phyloP scores from a whole-genome alignment of 2,329 filamentous ascomycete genomes.

The Harringtonia lauricola region DNA sequence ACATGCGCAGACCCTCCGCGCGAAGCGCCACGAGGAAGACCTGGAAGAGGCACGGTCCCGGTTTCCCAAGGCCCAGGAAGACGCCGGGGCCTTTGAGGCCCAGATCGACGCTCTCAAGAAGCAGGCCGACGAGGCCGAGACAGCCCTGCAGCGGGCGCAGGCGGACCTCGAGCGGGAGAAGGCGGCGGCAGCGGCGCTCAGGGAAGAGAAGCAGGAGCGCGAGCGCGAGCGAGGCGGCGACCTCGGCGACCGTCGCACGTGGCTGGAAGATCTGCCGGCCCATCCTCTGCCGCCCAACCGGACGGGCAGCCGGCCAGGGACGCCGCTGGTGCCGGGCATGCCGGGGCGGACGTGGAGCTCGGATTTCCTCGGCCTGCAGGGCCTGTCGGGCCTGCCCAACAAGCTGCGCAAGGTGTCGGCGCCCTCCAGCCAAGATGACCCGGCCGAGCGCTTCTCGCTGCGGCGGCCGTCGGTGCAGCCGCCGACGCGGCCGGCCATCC shows the following conservation, averaged over 20 bases:
- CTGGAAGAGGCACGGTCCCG: slow-evolving; percentile 58
- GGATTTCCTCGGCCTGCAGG: slow-evolving; percentile 38
- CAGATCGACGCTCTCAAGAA: slow-evolving; percentile 52
- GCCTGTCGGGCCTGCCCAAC: slow-evolving; percentile 23
- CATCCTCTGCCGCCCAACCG: slow-evolving; percentile 16
- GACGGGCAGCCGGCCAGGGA: slow-evolving; percentile 40
- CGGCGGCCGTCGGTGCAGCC: slow-evolving; percentile 42
- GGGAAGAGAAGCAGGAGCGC: slow-evolving; percentile 16
- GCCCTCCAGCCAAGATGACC: slow-evolving; percentile 37
- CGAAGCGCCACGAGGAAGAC: slow-evolving; percentile 67
- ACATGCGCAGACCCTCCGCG: slow-evolving; percentile 43
- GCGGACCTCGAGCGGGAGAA: slow-evolving; percentile 40
- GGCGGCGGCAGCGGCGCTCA: slow-evolving; percentile 17
- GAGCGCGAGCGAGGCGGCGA: slow-evolving; percentile 4
- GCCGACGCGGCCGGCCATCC: slow-evolving; percentile 27
- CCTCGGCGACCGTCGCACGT: slow-evolving; percentile 32
- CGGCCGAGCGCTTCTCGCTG: slow-evolving; percentile 26
- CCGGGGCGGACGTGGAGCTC: slow-evolving; percentile 39
- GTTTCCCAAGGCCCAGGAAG: slow-evolving; percentile 52
- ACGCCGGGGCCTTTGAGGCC: slow-evolving; percentile 47
- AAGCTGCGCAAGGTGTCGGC: slow-evolving; percentile 36
- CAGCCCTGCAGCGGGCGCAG: slow-evolving; percentile 45
- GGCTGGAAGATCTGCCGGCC: slow-evolving; percentile 38
- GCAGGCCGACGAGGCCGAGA: slow-evolving; percentile 54
- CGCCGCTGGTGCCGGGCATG: slow-evolving; percentile 38